phyloP scores from a whole-genome alignment of 1,284 basidiomycete species.

The Cryptococcus hybrid region DNA sequence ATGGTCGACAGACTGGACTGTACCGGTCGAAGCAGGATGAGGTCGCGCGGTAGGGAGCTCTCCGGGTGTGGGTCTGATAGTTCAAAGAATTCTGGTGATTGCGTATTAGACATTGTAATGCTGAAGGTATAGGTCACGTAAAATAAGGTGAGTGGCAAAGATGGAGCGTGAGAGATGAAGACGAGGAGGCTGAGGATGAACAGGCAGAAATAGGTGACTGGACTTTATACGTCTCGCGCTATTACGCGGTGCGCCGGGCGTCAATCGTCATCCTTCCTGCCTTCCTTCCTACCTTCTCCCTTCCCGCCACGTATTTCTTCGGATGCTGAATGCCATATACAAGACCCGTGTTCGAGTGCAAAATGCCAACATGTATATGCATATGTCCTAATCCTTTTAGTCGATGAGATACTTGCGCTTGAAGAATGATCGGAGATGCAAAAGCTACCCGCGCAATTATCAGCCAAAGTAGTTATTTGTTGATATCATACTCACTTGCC shows the following conservation, averaged over 20 bases:
- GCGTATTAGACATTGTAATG: background rate
- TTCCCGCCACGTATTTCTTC: no score
- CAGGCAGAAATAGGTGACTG: background rate
- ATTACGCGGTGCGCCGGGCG: background rate
- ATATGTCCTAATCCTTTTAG: conserved; percentile 43
- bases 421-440: conserved; percentile 92
- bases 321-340: no score
- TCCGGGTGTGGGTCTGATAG: no score
- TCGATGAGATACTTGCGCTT: conserved; percentile 97
- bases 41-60: no score
- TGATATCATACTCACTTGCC: conserved; percentile 61
- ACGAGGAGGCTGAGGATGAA: background rate
- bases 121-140: background rate
- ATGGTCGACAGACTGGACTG: no score
- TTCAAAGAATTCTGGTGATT: background rate
- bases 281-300: background rate
- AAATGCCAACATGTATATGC: background rate
- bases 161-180: background rate
- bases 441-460: conserved; percentile 53
- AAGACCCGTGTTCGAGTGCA: no score
- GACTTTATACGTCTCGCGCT: background rate
- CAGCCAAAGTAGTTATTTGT: background rate
- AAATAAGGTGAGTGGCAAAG: background rate
- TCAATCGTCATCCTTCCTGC: background rate
- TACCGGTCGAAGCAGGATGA: no score